phyloP scores from a whole-genome alignment of 2,329 filamentous ascomycete species.

The Exophiala lecanii-corni region DNA sequence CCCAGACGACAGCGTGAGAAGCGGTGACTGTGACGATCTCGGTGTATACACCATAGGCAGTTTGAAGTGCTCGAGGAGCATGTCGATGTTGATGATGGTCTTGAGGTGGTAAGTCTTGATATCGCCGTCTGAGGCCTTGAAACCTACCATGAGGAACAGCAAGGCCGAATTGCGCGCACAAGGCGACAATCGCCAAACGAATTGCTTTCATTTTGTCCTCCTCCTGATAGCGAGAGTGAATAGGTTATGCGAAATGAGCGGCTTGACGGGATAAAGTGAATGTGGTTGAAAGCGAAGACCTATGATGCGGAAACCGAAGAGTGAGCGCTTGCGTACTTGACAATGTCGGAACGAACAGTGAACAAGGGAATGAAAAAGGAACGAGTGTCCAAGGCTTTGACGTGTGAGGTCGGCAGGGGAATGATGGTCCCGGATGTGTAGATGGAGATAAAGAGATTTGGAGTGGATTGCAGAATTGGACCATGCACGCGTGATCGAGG shows the following conservation, averaged over 20 bases:
- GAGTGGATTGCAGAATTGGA: constrained; percentile 13
- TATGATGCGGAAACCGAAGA: constrained; percentile 8
- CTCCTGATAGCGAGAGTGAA: background rate
- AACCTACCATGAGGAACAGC: constrained; percentile 23
- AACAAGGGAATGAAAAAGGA: background rate
- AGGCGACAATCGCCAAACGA: constrained; percentile 9
- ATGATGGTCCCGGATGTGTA: constrained; percentile 9
- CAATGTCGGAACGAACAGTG: constrained; percentile 6
- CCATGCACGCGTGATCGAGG: constrained; percentile 15
- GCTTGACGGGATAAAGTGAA: too few relatives aligned
- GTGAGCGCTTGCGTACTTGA: constrained; percentile 16
- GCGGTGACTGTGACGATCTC: constrained; percentile 20
- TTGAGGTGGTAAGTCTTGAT: constrained; percentile 12
- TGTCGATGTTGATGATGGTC: constrained; percentile 16
- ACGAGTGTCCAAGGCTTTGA: constrained; percentile 11
- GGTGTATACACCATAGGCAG: constrained; percentile 14
- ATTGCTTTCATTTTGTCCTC: constrained; percentile 17
- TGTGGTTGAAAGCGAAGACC: too few relatives aligned
- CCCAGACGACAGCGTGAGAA: constrained; percentile 49
- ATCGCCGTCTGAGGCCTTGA: background rate
- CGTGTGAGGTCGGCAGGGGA: constrained; percentile 12
- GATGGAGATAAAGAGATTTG: constrained; percentile 17
- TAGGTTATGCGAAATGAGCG: too few relatives aligned
- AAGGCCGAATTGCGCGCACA: constrained; percentile 14
- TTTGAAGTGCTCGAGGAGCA: constrained; percentile 8